Base-by-base conservation (phyloP, 2,329 filamentous ascomycete genomes). In the Trichoderma guizhouense region DNA sequence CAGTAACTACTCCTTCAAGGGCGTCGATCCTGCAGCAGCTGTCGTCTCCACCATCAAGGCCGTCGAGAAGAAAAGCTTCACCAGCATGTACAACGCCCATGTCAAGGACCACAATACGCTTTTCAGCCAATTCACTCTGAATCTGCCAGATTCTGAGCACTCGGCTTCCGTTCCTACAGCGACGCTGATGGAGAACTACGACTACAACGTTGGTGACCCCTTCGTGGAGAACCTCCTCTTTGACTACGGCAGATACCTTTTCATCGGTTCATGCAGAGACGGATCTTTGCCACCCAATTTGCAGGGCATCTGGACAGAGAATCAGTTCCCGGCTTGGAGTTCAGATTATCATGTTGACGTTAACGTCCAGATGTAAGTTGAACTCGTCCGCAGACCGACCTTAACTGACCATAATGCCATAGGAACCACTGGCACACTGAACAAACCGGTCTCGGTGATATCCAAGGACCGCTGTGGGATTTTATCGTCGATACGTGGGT, bases 331-430 rank as follows among this genome's bases (percentile, higher is more conserved):
- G 24, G 73, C 76, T 30, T 75, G 88, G 88, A 82, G 83, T 14
- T 84, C 81, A 3, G 87, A 90, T 74, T 90, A 89, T 71, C 87
- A 89, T 67, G 81, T 84, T 51, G 87, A 90, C 73, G 89, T 90
- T 75, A 90, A 90, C 71, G 71, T 89, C 0, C 86, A 90, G 74
- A 90, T 89, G 88, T 61, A 47, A 24, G 66, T 61, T 7, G 7
- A 3, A 0, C 26, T 4, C 1, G 8, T 7, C 1, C 8, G 1
- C 5, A 18, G 1, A 1, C 14, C n/a, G 18, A 15, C 7, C 12
- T 5, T 24, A 11, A 7, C n/a, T 61, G 12, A 61, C 7, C 28
- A 7, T 28, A 2, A 34, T 51, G 6, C n/a, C 21, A 39, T 36
- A 69, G 66, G 66, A 90, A 89, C 72, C 84, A 89, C 74, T 90